Evolutionary conservation across 129 eudicot species (phyloP), one percentile per base, ranked within the genome.

Genomic region (Kitagawia praeruptora): DNA sequence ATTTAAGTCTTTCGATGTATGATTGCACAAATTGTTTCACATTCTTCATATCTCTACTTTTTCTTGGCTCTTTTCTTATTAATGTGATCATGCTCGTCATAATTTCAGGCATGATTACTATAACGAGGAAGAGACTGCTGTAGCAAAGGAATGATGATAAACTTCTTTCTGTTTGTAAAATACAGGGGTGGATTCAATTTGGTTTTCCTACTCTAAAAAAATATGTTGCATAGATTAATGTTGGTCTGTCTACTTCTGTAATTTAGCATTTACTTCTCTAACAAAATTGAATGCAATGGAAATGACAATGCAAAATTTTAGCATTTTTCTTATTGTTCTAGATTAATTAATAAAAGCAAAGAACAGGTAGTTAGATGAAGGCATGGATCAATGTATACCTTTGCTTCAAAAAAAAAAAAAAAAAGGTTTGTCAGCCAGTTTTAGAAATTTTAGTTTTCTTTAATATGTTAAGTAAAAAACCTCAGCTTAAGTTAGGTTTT

Each of bases 71-170:
- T 16, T 5, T 25, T 19, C 31, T 1, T 39, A 10, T 73, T 25
- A 31, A 45, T 25, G 48, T 73, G 25, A 44, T 12, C 14, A 23
- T 14, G 4, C 76, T 61, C 23, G 14, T 27, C 21, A 16, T 19
- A 41, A 47, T 77, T 78, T 71, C 96, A 95, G 98, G 84, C 87
- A 95, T 21, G 98, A 95, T 64, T 90, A 88, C 80, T 90, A 88
- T 74, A 84, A 74, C 42, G 87, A 90, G 80, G 91, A 86, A 84
- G 82, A 86, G 79, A 85, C 82, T 10, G 83, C 80, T 48, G 88
- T 83, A 73, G 82, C 88, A 47, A 84, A 89, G 74, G 96, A 90
- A 92, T 89, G 88, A 94, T 79, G 87, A 83, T 67, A 80, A 84
- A 82, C 83, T 80, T 44, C 46, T 39, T 10, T 81, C 25, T 61